phyloP scores from a whole-genome alignment of 129 eudicot genomes.

The Oenanthe sinensis region DNA sequence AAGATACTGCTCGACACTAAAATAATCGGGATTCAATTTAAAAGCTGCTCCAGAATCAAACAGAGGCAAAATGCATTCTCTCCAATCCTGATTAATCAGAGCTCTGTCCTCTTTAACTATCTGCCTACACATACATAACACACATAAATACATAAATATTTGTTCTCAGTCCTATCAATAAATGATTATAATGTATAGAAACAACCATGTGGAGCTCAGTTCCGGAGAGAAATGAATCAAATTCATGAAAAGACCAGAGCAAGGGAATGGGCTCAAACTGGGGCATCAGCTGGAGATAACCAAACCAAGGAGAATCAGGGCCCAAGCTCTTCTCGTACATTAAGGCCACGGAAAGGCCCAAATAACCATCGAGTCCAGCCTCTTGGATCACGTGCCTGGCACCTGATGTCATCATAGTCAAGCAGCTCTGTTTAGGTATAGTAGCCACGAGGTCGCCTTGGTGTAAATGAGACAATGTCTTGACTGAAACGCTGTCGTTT shows the following conservation, averaged over 20 bases:
- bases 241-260: slow-evolving; percentile 58
- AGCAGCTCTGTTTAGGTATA: slow-evolving; percentile 76
- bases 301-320: slow-evolving; percentile 55
- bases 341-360: slow-evolving; percentile 67
- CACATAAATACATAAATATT: background rate
- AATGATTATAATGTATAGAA: background rate
- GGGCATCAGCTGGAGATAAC: slow-evolving; percentile 58
- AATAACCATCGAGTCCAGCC: slow-evolving; percentile 53
- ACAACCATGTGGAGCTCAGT: slow-evolving; percentile 82
- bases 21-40: slow-evolving; percentile 41
- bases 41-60: slow-evolving; percentile 35
- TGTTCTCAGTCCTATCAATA: background rate
- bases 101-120: slow-evolving; percentile 78
- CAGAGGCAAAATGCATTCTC: slow-evolving; percentile 66
- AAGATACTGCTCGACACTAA: slow-evolving; percentile 60
- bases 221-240: slow-evolving; percentile 51
- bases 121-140: slow-evolving; percentile 46
- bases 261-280: slow-evolving; percentile 48
- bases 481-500: slow-evolving; percentile 34
- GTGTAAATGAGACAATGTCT: slow-evolving; percentile 44
- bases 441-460: slow-evolving; percentile 77
- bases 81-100: slow-evolving; percentile 73
- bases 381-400: slow-evolving; percentile 44
- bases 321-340: slow-evolving; percentile 80
- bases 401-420: slow-evolving; percentile 60